phyloP scores from a whole-genome alignment of 2,329 filamentous ascomycete genomes.

The Rhexocercosporidium sp. region DNA sequence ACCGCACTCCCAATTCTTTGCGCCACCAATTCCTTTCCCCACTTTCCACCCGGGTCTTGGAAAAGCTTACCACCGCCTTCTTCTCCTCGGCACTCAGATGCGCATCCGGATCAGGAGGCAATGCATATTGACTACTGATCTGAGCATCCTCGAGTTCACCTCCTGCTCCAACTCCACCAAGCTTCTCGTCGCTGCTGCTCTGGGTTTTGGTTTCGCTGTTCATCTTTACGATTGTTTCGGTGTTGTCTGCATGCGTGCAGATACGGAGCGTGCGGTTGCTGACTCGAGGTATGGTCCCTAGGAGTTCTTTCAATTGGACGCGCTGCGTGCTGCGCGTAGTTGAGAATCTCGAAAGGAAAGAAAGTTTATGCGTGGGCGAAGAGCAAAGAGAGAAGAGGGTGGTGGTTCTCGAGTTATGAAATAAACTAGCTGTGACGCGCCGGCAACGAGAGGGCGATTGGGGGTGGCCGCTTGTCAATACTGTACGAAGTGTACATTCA shows the following conservation, averaged over 20 bases:
- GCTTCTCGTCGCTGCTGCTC: slow-evolving; percentile 6
- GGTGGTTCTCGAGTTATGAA: no score
- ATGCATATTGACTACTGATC: slow-evolving; percentile 1
- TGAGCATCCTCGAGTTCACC: slow-evolving; percentile 5
- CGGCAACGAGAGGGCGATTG: no score
- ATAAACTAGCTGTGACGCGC: no score
- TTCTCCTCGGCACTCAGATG: slow-evolving; percentile 67
- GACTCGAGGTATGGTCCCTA: no score
- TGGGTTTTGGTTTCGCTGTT: slow-evolving; percentile 2
- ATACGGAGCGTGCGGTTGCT: no score
- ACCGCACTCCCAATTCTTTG: background rate
- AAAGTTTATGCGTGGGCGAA: no score
- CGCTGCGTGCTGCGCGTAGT: no score
- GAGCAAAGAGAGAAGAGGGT: no score
- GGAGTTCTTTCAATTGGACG: no score
- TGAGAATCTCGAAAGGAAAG: no score
- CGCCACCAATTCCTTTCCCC: background rate
- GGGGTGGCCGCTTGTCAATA: no score
- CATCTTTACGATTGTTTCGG: background rate
- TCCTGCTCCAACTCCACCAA: background rate
- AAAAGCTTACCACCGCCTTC: slow-evolving; percentile 58
- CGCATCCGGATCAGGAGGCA: slow-evolving; percentile 61
- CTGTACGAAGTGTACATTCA: no score
- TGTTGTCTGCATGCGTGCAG: background rate
- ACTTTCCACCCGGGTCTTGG: background rate